Evolutionary conservation across 805 yeast species (phyloP), one percentile per base, ranked within the genome.

Genomic region (Lachancea fermentati): DNA sequence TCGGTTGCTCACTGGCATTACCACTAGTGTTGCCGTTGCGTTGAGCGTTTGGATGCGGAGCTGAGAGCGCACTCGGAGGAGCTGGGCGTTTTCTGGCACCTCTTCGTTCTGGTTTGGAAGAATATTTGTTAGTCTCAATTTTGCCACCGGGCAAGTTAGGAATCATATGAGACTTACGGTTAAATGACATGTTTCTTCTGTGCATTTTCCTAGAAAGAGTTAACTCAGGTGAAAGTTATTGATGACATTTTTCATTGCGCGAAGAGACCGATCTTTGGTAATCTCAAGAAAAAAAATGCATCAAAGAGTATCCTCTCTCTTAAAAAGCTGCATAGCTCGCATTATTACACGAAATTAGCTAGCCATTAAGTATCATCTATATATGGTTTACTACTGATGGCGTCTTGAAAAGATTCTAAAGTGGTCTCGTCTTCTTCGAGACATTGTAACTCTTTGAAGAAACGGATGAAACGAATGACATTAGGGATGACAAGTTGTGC

Each of bases 401-500:
- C 36, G 4, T 38, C 41, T 13, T 32, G 28, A 11, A 9, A 24
- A 32, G 41, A 38, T 9, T 19, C 29, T 12, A 39, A 13, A 4
- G 43, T 30, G n/a, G 43, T 34, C 7, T 35, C 43, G 8, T 24
- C 39, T 13, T 34, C 39, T 29, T 29, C 31, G 12, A 39, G 38
- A 7, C 36, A 22, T 17, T 39, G 24, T 22, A 34, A 28, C 17
- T 44, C 47, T 19, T 52, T 54, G 42, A 60, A 60, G 42, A 59
- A 55, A 13, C 57, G 54, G 12, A 69, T 53, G 37, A 68, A 66
- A 37, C 60, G 57, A 3, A 67, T 43, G 5, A 75, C 67, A 41
- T 68, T 66, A 5, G 65, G 57, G 34, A 74, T 67, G 1, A 77
- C 79, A 22, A 62, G 47, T 1, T 56, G 47, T 19, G 68, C 75